phyloP scores from a whole-genome alignment of 108 stramenopile genomes.

The Fistulifera solaris region DNA sequence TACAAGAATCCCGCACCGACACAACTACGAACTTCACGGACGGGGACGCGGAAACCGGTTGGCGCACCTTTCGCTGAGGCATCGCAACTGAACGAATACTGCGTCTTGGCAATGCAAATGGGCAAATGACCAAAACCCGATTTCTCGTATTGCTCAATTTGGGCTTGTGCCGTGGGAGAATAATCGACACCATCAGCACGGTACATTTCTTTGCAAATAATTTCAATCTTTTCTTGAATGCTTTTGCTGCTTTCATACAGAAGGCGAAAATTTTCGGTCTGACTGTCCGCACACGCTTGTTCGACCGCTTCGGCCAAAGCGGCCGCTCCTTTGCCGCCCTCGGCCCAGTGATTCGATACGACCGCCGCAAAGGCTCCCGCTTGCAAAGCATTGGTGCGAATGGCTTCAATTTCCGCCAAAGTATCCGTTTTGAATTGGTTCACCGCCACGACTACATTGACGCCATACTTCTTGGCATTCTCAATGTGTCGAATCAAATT shows the following conservation, averaged over 20 bases:
- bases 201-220: slow-evolving; percentile 91
- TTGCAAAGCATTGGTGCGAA: slow-evolving; percentile 69
- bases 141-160: slow-evolving; percentile 84
- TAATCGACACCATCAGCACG: slow-evolving; percentile 94
- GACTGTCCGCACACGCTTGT: slow-evolving; percentile 61
- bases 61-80: slow-evolving; percentile 89
- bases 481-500: slow-evolving; percentile 91
- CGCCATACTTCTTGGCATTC: slow-evolving; percentile 93
- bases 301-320: slow-evolving; percentile 88
- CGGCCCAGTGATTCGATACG: slow-evolving; percentile 91
- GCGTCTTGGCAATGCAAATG: slow-evolving; percentile 99
- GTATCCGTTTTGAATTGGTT: slow-evolving; percentile 93
- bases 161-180: slow-evolving; percentile 61
- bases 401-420: slow-evolving; percentile 83
- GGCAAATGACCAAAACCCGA: slow-evolving; percentile 90
- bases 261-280: slow-evolving; percentile 72
- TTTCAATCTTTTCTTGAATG: slow-evolving; percentile 87
- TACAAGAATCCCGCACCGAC: slow-evolving; percentile 97
- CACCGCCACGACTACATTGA: slow-evolving; percentile 91
- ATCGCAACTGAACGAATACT: slow-evolving; percentile 95
- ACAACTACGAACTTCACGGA: slow-evolving; percentile 93
- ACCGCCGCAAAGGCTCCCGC: slow-evolving; percentile 92
- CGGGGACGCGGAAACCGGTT: slow-evolving; percentile 78
- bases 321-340: slow-evolving; percentile 93
- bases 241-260: slow-evolving; percentile 72